Evolutionary conservation across 2,329 filamentous ascomycete species (phyloP), one percentile per base, ranked within the genome.

Genomic region (Sclerotinia minor): DNA sequence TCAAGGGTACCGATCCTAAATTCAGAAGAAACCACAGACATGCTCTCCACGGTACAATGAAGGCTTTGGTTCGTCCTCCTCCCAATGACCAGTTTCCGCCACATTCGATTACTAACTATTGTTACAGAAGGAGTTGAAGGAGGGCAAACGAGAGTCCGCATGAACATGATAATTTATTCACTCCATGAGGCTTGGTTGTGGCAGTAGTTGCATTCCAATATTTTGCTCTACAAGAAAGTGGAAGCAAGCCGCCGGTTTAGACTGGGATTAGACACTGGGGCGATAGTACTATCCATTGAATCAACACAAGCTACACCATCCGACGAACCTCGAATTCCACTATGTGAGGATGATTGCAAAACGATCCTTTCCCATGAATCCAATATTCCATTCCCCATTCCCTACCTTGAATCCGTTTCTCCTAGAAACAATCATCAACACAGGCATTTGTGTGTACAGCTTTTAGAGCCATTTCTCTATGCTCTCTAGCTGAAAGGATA

Each of bases 11-110:
- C 82, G 95, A 99, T 85, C 94, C 95, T 81, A 99, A 99, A 90
- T 99, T 99, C 89, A 91, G 95, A 83, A 91, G 95, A 85, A 99
- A 99, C 89, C 95, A 99, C 87, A 92, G 93, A 87, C 94, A 99
- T 89, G 95, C 95, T 83, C 93, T 98, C 74, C 95, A 98, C 87
- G 95, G 95, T 83, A 99, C 94, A 81, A 93, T 92, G 87, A 96
- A 92, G 87, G 95, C 95, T 81, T 85, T 99, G 86, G 94, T 98
- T 54, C 38, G 44, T 67, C 65, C 24, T 64, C 24, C n/a, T 52
- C 38, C 17, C 45, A 19, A 54, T 41, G 21, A 44, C 9, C 53
- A 47, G 6, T 26, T 21, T 15, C 50, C 24, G 47, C 47, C 65
- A 60, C 71, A 71, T 65, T 74, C 45, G 45, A 38, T 21, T 64